Base-by-base conservation (phyloP, 1,139 yeast genomes). In the Pichia sp. region DNA sequence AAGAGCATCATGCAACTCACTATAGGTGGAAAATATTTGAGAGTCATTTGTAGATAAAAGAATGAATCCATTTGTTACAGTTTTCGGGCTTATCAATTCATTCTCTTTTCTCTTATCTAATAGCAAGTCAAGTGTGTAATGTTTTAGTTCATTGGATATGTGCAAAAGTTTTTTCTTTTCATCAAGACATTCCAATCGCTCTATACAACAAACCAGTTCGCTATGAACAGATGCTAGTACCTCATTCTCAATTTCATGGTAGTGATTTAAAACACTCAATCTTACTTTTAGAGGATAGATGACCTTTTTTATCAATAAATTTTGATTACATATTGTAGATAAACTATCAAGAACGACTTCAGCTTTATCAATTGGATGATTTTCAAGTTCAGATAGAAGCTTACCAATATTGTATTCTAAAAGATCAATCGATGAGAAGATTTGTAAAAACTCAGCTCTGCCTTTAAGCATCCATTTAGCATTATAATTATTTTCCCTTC, bases 261-360 rank as follows among this genome's bases (percentile, higher is more conserved):
- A 79, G 46, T 77, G 80, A 11, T 70, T 63, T 1, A 83, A 68
- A 8, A 79, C 61, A 44, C 75, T 82, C 10, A 79, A 62, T 38
- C 66, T 66, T 32, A 62, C 60, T 51, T 75, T 72, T 28, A 68
- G 56, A 1, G 61, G 49, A 7, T 66, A 54, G 7, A 69, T 49
- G 35, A 59, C 48, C 38, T 66, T 64, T 49, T 70, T 69, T 21
- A 71, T 65, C 4, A 66, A 67, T 32, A 68, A 56, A 45, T 69
- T 62, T 25, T 65, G 51, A 44, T 67, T 72, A 37, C 72, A 66
- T 12, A 67, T 52, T 41, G 55, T 50, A 44, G 64, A 68, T 28
- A 74, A 62, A 25, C 58, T 60, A 40, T 79, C 84, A 1, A 78
- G 64, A 11, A 65, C 58, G 5, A 23, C 2, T 4, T 30, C 41